These are phyloP conservation scores for Carallia brachiata DNA, from an alignment of 345 rosid genomes.

Conservation along the genomic window DNA sequence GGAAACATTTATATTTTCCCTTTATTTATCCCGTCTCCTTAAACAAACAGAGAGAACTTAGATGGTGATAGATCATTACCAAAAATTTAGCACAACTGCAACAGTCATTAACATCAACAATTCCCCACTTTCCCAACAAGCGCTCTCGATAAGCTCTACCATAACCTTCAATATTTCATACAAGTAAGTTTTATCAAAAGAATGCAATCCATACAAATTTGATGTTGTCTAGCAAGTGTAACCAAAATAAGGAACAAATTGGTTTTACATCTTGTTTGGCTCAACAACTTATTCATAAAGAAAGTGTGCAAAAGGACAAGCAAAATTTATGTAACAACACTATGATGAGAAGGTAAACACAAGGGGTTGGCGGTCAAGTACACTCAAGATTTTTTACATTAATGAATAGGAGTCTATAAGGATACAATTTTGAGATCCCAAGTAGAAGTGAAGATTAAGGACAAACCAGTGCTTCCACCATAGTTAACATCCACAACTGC, in stretches of 20 bases:
- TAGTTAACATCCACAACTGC: conserved; percentile 93
- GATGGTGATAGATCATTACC: conserved; percentile 40
- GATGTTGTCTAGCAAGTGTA: neutral
- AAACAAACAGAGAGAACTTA: conserved; percentile 1
- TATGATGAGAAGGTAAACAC: neutral
- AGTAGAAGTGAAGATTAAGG: neutral
- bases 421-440: neutral
- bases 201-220: conserved; percentile 1
- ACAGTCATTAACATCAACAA: conserved; percentile 93
- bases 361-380: neutral
- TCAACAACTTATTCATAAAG: neutral
- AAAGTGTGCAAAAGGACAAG: neutral
- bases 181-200: neutral
- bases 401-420: neutral
- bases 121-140: conserved; percentile 73
- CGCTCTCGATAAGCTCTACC: conserved; percentile 95
- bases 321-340: neutral
- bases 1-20: conserved; percentile 21
- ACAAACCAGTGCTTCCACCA: conserved; percentile 99
- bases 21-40: neutral
- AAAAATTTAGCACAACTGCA: conserved; percentile 88
- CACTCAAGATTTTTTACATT: neutral
- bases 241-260: neutral
- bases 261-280: neutral
- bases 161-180: conserved; percentile 53